Evolutionary conservation across 441 rosid species (phyloP), one percentile per base, ranked within the genome.

Genomic region (Hura crepitans): DNA sequence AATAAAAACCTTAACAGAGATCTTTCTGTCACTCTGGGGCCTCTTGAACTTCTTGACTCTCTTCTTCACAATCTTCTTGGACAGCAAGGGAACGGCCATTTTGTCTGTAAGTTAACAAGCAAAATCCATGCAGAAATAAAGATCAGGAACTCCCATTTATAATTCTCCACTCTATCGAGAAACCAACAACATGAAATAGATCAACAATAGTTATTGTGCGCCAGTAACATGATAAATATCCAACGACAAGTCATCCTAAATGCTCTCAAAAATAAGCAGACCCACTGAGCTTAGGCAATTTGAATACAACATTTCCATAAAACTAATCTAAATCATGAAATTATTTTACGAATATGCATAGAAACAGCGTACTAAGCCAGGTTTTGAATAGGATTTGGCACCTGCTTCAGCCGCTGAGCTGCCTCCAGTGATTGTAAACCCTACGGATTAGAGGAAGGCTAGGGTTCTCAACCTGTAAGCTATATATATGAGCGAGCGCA

Each of bases 1-100:
- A 0, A 10, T 0, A 20, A 10, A n/a, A 8, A 43, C 92, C 89
- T 85, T 84, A 13, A 85, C 85, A 35, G 82, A 69, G 27, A 83
- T 78, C 81, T 82, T 85, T 9, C 89, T 69, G 70, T 87, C 91
- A 66, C 87, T 74, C 67, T 87, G 87, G 8, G 89, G 86, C 78
- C 87, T 83, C 85, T 85, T 85, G 73, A 91, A 91, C 75, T 89
- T 75, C 80, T 89, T 89, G 77, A 82, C 83, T 65, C 91, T 82
- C 90, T 91, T 91, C 97, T 89, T 91, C 77, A 87, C 83, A 20
- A 83, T 80, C 87, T 84, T 91, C 90, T 91, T 91, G 58, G 69
- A 72, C 71, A 85, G 68, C 81, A 89, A 81, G 37, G 97, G 93
- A 50, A 85, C 92, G 2, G 92, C 96, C 97, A 91, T 91, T 80